Base-by-base conservation (phyloP, 345 rosid species). In the Camelina neglecta region DNA sequence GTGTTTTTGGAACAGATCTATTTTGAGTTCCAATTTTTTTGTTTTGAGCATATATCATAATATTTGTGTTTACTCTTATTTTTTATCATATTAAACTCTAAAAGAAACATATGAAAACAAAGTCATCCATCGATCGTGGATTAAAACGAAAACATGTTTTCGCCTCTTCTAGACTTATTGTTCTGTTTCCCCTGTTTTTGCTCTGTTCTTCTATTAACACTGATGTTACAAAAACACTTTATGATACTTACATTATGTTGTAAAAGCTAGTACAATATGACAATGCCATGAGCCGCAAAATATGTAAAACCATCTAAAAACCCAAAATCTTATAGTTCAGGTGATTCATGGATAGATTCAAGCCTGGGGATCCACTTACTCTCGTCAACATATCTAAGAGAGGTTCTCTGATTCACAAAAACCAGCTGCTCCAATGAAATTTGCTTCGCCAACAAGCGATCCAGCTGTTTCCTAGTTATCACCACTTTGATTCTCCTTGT, bases 341-440 rank as follows among this genome's bases (percentile, higher is more conserved):
- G 75, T 36, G 83, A 81, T 81, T 88, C 90, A 16, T 78, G 72
- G 31, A 86, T 83, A 5, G 84, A 75, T 58, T 86, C 83, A 15
- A 88, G 90, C 54, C 45, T 39, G 45, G 90, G 85, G 65, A 74
- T 83, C 89, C 89, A 83, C 41, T 39, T 81, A 63, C 35, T 48
- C 11, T 56, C 71, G 45, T 60, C 67, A 4, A 67, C 61, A 20
- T 69, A 60, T 4, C 41, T 36, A 36, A 31, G 12, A 45, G 49
- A 60, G 24, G 58, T 70, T 44, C 11, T 68, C 42, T 65, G 72
- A 36, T 74, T 49, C 54, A 62, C 41, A 4, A 72, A 47, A 26
- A 48, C 31, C 3, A 74, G 36, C 31, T 69, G 57, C 72, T 69
- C 79, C 10, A 73, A 16, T 20, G 82, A 64, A 61, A 69, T 50